Conservation (phyloP, 2,329 filamentous ascomycete genomes). For the Polytolypa hystricis region DNA sequence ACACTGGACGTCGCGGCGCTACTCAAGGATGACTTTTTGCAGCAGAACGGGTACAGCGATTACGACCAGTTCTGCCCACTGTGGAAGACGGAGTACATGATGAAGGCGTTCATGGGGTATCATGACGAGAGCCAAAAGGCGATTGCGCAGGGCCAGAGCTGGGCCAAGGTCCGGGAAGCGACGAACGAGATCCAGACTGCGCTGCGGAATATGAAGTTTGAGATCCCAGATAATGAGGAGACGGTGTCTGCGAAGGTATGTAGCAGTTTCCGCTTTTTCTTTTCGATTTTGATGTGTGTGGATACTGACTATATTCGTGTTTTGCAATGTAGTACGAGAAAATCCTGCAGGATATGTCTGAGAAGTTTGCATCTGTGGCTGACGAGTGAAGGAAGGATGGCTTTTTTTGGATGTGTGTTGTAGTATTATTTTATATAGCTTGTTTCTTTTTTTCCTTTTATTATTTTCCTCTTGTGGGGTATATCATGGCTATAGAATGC, state of each 20-base stretch:
- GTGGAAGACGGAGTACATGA: constrained; percentile 99
- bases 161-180: constrained; percentile 84
- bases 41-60: constrained; percentile 98
- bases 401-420: no score
- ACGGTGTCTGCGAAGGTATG: constrained; percentile 70
- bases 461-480: not conserved
- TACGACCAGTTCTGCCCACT: constrained; percentile 99
- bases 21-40: constrained; percentile 96
- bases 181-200: constrained; percentile 77
- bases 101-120: constrained; percentile 98
- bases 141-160: constrained; percentile 77
- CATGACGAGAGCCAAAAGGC: constrained; percentile 97
- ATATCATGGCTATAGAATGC: no score
- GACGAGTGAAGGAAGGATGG: constrained; percentile 69
- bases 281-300: no score
- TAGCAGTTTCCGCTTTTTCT: constrained; percentile 6
- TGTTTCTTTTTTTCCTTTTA: not conserved
- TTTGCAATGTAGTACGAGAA: constrained; percentile 62
- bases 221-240: constrained; percentile 77
- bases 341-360: constrained; percentile 80
- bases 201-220: constrained; percentile 91
- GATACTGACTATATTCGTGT: no score
- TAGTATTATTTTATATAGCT: not conserved
- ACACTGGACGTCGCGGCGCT: constrained; percentile 83
- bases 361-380: constrained; percentile 92